Conservation (phyloP, 106 monocot genomes). For the Iris macrosiphon region DNA sequence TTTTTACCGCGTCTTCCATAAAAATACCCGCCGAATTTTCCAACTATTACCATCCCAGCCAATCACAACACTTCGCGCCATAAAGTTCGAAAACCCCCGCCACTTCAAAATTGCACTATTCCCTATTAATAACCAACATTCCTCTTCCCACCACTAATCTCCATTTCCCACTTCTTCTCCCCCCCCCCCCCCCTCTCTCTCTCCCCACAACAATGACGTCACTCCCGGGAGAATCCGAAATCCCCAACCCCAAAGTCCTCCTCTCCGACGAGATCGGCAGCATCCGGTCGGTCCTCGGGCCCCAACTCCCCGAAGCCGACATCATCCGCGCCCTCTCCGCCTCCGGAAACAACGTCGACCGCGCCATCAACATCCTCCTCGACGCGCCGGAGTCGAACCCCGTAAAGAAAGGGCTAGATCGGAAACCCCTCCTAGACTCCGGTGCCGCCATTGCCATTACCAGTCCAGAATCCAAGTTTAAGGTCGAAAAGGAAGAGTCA, state of each 20-base stretch:
- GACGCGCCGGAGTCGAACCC: constrained; percentile 19
- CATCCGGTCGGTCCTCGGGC: constrained; percentile 41
- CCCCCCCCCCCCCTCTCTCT: neutral
- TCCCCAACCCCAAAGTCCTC: constrained; percentile 6
- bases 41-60: neutral
- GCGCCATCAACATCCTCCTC: constrained; percentile 69
- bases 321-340: constrained; percentile 39
- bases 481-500: constrained; percentile 15
- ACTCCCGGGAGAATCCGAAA: constrained; percentile 3
- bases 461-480: neutral
- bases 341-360: constrained; percentile 49
- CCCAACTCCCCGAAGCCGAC: neutral
- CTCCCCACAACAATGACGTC: neutral
- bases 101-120: too few species aligned
- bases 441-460: neutral
- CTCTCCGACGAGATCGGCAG: constrained; percentile 36
- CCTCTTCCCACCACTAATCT: too few species aligned
- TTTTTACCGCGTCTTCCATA: neutral
- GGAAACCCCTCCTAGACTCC: neutral
- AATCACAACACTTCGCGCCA: neutral
- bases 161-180: neutral
- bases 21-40: neutral
- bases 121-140: too few species aligned
- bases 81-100: too few species aligned
- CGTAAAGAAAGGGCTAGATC: neutral